Base-by-base conservation (phyloP, 306 rosid species). In the Sechiopsis laciniata region DNA sequence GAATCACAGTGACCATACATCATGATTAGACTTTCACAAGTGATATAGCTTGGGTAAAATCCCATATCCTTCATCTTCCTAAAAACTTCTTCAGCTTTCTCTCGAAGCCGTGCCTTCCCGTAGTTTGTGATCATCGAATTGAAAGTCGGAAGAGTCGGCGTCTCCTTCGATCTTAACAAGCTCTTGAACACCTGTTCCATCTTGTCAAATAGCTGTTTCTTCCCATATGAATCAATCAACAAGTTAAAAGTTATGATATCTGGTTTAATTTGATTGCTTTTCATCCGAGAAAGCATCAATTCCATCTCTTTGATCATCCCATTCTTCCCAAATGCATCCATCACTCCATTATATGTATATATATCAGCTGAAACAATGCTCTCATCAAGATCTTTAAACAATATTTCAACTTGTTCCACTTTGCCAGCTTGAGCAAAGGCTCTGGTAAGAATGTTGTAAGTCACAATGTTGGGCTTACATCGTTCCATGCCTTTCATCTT, bases 101-200 rank as follows among this genome's bases (percentile, higher is more conserved):
- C 92, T 77, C 75, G 80, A 46, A 75, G 88, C 19, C 98, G 80
- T 0, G 98, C 98, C 87, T 85, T 94, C 76, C 98, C 98, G 58
- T 94, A 94, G 79, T 87, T 94, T 71, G 86, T 78, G 79, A 94
- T 90, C 96, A 90, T 94, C 8, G 96, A 94, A 79, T 94, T 94
- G 82, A 87, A 94, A 7, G 98, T 94, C 19, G 98, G 92, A 37
- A 86, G 83, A 7, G 97, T 80, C 8, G 98, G 95, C 74, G 71
- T 84, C 89, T 85, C 92, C 86, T 80, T 94, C 76, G 98, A 90
- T 29, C 45, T 83, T 16, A 89, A 76, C 58, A 94, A 85, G 83
- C 98, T 90, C 87, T 82, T 90, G 61, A 86, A 90, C 7, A 94
- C 98, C 80, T 94, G 96, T 77, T 94, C 98, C 98, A 94, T 94